phyloP scores from a whole-genome alignment of 495 filamentous ascomycete genomes.

The Parmelia sp. region DNA sequence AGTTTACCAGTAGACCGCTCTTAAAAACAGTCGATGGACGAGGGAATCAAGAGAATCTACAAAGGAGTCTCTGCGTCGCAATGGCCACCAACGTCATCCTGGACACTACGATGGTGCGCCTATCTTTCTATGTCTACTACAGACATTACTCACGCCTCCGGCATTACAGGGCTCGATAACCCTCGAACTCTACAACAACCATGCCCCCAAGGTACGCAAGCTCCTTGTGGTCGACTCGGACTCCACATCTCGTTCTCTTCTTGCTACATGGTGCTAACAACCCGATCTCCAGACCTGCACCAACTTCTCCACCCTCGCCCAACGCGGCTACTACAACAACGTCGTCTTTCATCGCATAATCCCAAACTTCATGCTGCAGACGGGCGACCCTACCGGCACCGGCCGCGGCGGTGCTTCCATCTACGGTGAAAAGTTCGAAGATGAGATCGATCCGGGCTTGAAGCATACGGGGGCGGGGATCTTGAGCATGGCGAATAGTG shows the following conservation, averaged over 20 bases:
- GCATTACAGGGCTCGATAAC: conserved; percentile 78
- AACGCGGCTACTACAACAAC: conserved; percentile 78
- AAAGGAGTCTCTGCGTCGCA: not conserved
- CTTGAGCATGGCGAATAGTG: conserved; percentile 92
- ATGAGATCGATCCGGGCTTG: conserved; percentile 70
- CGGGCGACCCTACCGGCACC: conserved; percentile 92
- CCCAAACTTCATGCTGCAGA: conserved; percentile 94
- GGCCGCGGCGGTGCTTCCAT: conserved; percentile 85
- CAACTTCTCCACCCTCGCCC: conserved; percentile 76
- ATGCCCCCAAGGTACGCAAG: conserved; percentile 59
- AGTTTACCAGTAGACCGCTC: not conserved
- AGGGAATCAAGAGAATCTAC: not conserved
- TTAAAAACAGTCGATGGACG: not conserved
- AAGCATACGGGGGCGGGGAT: conserved; percentile 95
- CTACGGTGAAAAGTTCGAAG: conserved; percentile 91
- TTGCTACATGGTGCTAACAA: conserved; percentile 1
- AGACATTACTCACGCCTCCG: conserved; percentile 23
- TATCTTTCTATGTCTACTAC: not conserved
- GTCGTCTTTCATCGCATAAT: conserved; percentile 92
- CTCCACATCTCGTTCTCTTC: not conserved
- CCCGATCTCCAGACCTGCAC: conserved; percentile 55
- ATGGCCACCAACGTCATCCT: conserved; percentile 75
- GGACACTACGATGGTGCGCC: conserved; percentile 73
- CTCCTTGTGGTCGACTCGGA: not conserved
- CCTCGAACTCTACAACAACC: conserved; percentile 80